These are phyloP conservation scores for Vigna reflexopilosa DNA, from an alignment of 306 rosid species.

Conservation along the genomic window DNA sequence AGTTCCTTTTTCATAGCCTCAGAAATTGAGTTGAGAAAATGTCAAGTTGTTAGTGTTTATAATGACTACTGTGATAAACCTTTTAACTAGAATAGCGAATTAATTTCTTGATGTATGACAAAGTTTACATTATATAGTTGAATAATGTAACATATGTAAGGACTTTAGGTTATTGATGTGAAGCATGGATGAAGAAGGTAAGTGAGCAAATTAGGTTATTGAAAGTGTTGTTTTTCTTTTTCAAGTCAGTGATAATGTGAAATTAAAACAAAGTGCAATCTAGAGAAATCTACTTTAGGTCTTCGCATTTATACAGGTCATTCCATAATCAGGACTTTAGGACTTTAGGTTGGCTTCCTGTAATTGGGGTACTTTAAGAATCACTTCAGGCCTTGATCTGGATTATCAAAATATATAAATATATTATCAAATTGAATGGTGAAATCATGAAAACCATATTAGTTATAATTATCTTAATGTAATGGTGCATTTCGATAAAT, in stretches of 20 bases:
- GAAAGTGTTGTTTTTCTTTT: neutral
- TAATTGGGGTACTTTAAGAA: no score
- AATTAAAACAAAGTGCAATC: neutral
- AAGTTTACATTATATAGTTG: neutral
- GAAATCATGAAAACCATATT: no score
- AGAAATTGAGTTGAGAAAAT: constrained; percentile 35
- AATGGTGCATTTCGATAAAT: no score
- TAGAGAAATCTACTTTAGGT: neutral
- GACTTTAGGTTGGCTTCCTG: no score
- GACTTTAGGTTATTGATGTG: neutral
- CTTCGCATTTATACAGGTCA: no score
- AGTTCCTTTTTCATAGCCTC: constrained; percentile 20
- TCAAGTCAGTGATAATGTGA: neutral
- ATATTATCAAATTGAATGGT: no score
- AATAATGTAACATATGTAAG: neutral
- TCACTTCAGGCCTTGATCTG: no score
- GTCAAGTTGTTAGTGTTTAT: constrained; percentile 6
- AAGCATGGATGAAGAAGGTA: neutral
- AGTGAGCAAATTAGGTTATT: constrained; percentile 12
- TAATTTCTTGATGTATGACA: neutral
- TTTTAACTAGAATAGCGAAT: neutral
- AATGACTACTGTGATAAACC: constrained; percentile 4
- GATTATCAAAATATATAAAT: no score
- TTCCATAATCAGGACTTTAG: no score
- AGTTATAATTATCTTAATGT: no score